Base-by-base conservation (phyloP, 2,329 filamentous ascomycete species). In the Diplodia intermedia region DNA sequence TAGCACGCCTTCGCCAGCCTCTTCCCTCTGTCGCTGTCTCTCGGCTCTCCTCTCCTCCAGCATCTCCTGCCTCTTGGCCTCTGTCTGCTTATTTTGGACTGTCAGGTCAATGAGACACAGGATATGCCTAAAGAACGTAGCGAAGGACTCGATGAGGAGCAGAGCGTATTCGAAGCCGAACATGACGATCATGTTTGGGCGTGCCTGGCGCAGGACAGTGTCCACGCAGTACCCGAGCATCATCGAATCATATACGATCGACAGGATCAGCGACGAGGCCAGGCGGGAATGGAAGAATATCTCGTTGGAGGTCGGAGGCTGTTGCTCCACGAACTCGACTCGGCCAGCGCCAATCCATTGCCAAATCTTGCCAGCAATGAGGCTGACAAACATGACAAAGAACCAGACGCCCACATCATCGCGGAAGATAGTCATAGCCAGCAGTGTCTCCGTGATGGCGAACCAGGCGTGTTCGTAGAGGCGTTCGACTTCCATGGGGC, bases 161-260 rank as follows among this genome's bases (percentile, higher is more conserved):
- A 99, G 89, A 47, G 94, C 94, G 76, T 98, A 98, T 79, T 99
- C 95, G 74, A 99, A 99, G 6, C 96, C 89, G 75, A 99, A 99
- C 93, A 99, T 98, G 71, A 99, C 93, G 93, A 98, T 99, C 91
- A 99, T 98, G 69, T 96, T 95, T 0, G 94, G 93, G n/a, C 91
- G 86, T 2, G 94, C 92, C 76, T 96, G 90, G 68, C 91, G 89
- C 61, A 97, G 89, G 38, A 98, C 94, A 0, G 91, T 92, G 33
- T 89, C 87, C 70, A 97, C 85, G 69, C 91, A 90, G 78, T 97
- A 97, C 60, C 86, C 86, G 71, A 97, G 88, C 81, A 99, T 89
- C 77, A 86, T 90, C 29, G 89, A 78, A 76, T 97, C 91, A 81
- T 97, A 97, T 18, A 88, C 72, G 69, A 97, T 85, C 71, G 94